A percentile compares a stretch with the other conserved stretches of the same genome.
phyloP scores from a whole-genome alignment of 2,329 filamentous ascomycete species.

The Xylariaceae sp. region DNA sequence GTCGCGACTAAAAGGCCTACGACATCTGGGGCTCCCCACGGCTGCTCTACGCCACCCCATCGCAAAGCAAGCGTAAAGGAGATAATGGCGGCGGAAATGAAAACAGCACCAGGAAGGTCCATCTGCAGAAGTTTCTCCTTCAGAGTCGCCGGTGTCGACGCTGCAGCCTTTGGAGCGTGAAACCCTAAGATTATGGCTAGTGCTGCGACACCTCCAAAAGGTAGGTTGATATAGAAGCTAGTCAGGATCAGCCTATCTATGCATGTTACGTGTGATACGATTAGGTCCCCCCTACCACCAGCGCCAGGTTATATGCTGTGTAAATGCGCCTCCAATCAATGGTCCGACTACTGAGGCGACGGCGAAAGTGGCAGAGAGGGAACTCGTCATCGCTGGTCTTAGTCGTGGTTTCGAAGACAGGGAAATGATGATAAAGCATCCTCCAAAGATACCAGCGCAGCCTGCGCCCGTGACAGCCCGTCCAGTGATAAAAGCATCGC shows the following conservation, averaged over 20 bases:
- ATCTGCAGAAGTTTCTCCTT: conserved; percentile 25
- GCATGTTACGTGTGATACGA: too few relatives aligned
- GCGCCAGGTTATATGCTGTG: conserved; percentile 40
- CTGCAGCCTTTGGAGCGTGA: conserved; percentile 12
- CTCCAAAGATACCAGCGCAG: conserved; percentile 44
- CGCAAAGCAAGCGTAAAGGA: conserved; percentile 20
- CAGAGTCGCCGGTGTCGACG: conserved; percentile 7
- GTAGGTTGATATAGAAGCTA: conserved; percentile 35
- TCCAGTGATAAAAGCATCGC: conserved; percentile 46
- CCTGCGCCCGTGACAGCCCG: conserved; percentile 47
- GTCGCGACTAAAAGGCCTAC: conserved; percentile 17
- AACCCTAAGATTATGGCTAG: conserved; percentile 15
- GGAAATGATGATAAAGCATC: conserved; percentile 39
- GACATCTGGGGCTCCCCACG: conserved; percentile 13
- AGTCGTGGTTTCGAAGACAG: conserved; percentile 44
- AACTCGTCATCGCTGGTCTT: conserved; percentile 37
- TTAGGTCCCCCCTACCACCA: too few relatives aligned
- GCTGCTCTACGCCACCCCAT: conserved; percentile 19
- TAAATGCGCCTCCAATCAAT: conserved; percentile 35
- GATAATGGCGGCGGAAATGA: conserved; percentile 16
- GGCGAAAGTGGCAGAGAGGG: background rate
- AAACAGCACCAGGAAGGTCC: conserved; percentile 17
- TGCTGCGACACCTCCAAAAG: conserved; percentile 27
- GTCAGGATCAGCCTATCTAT: conserved; percentile 1
- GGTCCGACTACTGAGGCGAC: background rate